Percentiles rank a stretch among this genome's conserved stretches.
Evolutionary conservation across 345 rosid genomes (phyloP).

Genomic region (Bretschneidera sinensis): DNA sequence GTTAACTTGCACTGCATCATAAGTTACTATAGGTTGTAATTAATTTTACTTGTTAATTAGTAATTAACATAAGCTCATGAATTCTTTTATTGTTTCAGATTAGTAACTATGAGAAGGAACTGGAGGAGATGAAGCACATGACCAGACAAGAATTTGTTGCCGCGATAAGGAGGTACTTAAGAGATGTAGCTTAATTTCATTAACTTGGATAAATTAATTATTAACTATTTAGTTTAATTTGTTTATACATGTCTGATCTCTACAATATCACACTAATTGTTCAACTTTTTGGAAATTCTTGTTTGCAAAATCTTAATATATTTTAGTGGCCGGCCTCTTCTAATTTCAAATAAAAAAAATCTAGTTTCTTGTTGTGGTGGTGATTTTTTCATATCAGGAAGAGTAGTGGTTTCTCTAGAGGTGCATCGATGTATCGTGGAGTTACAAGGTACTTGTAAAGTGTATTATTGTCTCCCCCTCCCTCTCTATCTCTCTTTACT

Average conservation of each 20-base stretch:
- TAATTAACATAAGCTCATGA: too few species aligned
- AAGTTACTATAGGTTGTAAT: too few species aligned
- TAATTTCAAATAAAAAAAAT: too few species aligned
- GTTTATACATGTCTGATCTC: background rate
- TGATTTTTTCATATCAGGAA: too few species aligned
- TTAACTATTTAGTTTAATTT: too few species aligned
- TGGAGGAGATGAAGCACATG: slow-evolving; percentile 99
- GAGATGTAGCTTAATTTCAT: background rate
- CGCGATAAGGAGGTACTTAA: slow-evolving; percentile 72
- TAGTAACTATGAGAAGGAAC: slow-evolving; percentile 87
- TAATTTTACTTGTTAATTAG: too few species aligned
- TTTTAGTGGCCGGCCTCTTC: too few species aligned
- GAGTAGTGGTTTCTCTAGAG: slow-evolving; percentile 98
- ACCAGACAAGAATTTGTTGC: slow-evolving; percentile 99
- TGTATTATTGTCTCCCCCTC: background rate
- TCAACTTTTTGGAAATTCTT: background rate
- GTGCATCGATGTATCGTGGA: slow-evolving; percentile 99
- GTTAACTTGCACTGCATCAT: too few species aligned
- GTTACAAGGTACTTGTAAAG: slow-evolving; percentile 84
- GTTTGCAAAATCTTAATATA: too few species aligned
- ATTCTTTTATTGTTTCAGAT: slow-evolving; percentile 40
- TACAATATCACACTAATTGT: background rate
- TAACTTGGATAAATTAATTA: background rate
- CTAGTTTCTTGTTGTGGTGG: too few species aligned
- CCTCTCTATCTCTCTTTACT: slow-evolving; percentile 3